Evolutionary conservation across 371 early-diverging fungal genomes (phyloP).

Genomic region (Mucor irregularis): DNA sequence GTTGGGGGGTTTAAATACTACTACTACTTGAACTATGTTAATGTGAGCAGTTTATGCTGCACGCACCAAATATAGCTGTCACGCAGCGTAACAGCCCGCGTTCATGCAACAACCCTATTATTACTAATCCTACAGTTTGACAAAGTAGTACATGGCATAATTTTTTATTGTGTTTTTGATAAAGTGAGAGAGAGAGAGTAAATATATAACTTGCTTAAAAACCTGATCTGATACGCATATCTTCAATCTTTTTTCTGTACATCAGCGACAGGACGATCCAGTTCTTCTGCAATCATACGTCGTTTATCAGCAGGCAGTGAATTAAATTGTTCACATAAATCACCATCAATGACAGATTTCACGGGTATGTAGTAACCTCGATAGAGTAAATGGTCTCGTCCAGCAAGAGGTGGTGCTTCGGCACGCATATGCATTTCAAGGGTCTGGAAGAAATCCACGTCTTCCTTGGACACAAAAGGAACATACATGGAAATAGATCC

Average conservation of each 20-base stretch:
- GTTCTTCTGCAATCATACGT: slow-evolving; percentile 78
- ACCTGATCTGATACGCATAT: slow-evolving; percentile 68
- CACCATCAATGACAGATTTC: slow-evolving; percentile 88
- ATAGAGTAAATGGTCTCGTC: slow-evolving; percentile 89
- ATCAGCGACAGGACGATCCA: slow-evolving; percentile 87
- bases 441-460: slow-evolving; percentile 91
- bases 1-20: too few relatives aligned
- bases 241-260: slow-evolving; percentile 91
- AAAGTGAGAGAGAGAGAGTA: background rate
- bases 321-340: slow-evolving; percentile 86
- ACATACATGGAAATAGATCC: slow-evolving; percentile 86
- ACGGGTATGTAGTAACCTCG: slow-evolving; percentile 84
- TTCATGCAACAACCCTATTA: too few relatives aligned
- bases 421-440: slow-evolving; percentile 90
- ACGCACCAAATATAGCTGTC: too few relatives aligned
- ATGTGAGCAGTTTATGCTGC: too few relatives aligned
- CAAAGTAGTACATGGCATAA: too few relatives aligned
- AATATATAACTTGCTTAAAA: slow-evolving; percentile 48
- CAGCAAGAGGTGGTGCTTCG: slow-evolving; percentile 76
- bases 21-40: too few relatives aligned
- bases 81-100: too few relatives aligned
- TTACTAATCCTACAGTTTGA: too few relatives aligned
- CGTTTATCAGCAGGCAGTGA: slow-evolving; percentile 70
- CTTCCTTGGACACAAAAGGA: slow-evolving; percentile 86
- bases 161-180: background rate